Evolutionary conservation across 805 yeast genomes (phyloP).

Genomic region (Myxozyma neglecta): DNA sequence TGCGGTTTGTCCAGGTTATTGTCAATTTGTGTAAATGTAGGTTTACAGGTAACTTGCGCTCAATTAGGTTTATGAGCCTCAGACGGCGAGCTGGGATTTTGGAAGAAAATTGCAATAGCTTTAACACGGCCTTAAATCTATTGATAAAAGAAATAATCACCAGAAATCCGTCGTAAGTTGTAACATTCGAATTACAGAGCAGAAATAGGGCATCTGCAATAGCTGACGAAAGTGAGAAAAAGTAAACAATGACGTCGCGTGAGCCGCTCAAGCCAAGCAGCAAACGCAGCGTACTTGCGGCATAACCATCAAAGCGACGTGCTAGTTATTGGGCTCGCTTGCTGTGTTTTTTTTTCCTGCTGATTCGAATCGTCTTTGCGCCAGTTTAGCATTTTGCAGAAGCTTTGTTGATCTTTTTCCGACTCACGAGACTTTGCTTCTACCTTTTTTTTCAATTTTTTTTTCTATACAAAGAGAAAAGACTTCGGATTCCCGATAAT

Average conservation of each 20-base stretch:
- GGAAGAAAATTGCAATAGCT: no score
- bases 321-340: neutral
- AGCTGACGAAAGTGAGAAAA: neutral
- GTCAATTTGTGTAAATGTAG: no score
- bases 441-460: no score
- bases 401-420: constrained; percentile 1
- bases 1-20: no score
- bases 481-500: no score
- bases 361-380: constrained; percentile 13
- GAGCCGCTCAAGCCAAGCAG: constrained; percentile 1
- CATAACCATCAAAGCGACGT: neutral
- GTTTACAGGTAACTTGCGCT: neutral
- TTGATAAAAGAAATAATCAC: no score
- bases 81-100: neutral
- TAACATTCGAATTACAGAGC: neutral
- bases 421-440: neutral
- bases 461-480: no score
- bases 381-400: neutral
- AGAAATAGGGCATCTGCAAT: neutral
- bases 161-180: no score
- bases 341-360: constrained; percentile 11
- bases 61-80: neutral
- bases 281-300: neutral
- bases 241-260: constrained; percentile 1
- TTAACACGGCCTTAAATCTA: neutral